Conservation (phyloP, 2,329 filamentous ascomycete genomes). For the Alternaria brassicae region DNA sequence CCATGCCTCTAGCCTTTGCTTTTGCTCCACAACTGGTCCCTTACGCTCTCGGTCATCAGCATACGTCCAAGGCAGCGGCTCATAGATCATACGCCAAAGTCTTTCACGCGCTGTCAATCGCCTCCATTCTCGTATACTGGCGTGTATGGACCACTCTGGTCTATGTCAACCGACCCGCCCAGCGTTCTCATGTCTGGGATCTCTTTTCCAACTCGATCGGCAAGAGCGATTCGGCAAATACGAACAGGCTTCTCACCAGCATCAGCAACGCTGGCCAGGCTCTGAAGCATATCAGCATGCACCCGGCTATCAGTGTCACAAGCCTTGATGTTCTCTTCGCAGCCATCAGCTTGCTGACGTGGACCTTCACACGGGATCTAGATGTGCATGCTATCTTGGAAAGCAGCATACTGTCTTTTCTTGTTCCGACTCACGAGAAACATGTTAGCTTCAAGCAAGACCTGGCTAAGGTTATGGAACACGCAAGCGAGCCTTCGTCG, state of each 20-base stretch:
- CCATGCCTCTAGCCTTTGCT: conserved; percentile 46
- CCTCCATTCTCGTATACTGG: conserved; percentile 56
- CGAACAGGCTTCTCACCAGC: conserved; percentile 37
- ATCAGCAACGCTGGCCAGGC: conserved; percentile 41
- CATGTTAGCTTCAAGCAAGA: conserved; percentile 35
- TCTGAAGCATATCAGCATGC: conserved; percentile 61
- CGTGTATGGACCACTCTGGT: conserved; percentile 56
- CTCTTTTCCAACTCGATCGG: conserved; percentile 54
- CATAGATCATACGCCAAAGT: conserved; percentile 55
- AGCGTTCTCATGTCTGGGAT: conserved; percentile 50
- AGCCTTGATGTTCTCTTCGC: conserved; percentile 67
- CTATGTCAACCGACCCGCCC: conserved; percentile 57
- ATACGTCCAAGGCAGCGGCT: conserved; percentile 50
- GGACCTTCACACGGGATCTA: conserved; percentile 63
- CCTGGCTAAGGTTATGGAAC: conserved; percentile 16
- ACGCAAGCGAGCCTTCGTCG: conserved; percentile 10
- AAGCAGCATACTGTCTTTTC: conserved; percentile 40
- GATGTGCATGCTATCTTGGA: conserved; percentile 60
- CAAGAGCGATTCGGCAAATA: conserved; percentile 50
- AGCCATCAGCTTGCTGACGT: conserved; percentile 61
- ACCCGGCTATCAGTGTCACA: conserved; percentile 65
- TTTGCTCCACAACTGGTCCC: conserved; percentile 54
- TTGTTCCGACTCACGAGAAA: conserved; percentile 36
- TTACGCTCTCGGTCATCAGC: conserved; percentile 57
- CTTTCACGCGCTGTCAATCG: conserved; percentile 58